These are phyloP conservation scores for Talaromyces sp. DNA, from an alignment of 2,329 filamentous ascomycete species.

Conservation along the genomic window DNA sequence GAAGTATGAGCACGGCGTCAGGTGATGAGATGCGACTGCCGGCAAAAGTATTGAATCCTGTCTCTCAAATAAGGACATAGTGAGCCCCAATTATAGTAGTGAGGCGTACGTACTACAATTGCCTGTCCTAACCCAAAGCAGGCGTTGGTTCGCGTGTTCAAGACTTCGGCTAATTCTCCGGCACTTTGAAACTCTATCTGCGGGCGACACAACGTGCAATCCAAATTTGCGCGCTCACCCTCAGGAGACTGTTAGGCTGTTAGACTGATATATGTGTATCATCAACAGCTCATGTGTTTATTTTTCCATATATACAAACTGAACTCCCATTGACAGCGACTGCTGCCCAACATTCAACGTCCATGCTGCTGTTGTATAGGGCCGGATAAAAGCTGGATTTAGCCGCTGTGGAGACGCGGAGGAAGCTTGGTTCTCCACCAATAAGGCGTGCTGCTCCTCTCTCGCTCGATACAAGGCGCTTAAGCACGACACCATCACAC, in stretches of 20 bases:
- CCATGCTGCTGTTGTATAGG: too few species aligned
- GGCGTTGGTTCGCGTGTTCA: neutral
- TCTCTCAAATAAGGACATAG: neutral
- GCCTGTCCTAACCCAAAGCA: neutral
- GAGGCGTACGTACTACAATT: neutral
- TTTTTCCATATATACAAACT: neutral
- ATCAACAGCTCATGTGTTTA: too few species aligned
- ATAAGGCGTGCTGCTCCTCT: neutral
- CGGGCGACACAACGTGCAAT: neutral
- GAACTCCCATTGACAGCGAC: neutral
- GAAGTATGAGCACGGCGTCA: neutral
- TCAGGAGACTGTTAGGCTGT: too few species aligned
- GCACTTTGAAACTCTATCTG: neutral
- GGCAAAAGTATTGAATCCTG: neutral
- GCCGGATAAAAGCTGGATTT: neutral
- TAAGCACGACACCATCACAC: neutral
- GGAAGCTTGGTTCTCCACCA: neutral
- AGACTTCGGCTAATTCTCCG: neutral
- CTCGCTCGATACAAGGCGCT: neutral
- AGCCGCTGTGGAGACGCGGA: slow-evolving; percentile 6
- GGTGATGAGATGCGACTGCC: neutral
- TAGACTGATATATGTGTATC: too few species aligned
- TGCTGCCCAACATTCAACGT: too few species aligned
- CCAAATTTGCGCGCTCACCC: neutral
- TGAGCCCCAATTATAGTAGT: neutral